Evolutionary conservation across 2,329 filamentous ascomycete species (phyloP).

Genomic region (Monosporascus sp.): DNA sequence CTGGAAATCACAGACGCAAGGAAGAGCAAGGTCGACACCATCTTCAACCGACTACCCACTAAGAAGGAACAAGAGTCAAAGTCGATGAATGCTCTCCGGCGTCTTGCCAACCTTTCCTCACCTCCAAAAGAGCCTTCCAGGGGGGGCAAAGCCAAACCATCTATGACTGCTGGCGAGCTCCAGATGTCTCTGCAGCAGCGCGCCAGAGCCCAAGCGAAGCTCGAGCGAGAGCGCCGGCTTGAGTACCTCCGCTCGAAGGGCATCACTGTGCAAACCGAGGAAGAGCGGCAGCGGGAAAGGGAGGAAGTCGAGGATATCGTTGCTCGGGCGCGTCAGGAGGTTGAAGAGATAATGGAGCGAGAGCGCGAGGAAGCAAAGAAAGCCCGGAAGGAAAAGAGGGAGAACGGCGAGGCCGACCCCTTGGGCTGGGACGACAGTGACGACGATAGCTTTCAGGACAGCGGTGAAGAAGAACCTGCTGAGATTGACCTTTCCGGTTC

Average conservation of each 20-base stretch:
- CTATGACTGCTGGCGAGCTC: constrained; percentile 65
- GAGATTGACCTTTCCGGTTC: constrained; percentile 29
- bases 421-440: constrained; percentile 53
- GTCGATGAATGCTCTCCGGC: constrained; percentile 63
- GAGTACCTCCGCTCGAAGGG: constrained; percentile 74
- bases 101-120: constrained; percentile 66
- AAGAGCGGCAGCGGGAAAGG: constrained; percentile 79
- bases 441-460: constrained; percentile 30
- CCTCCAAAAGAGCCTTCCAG: constrained; percentile 47
- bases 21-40: constrained; percentile 49
- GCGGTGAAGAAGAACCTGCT: constrained; percentile 39
- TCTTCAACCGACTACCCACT: constrained; percentile 65
- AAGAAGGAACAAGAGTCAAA: constrained; percentile 57
- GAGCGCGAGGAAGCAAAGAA: constrained; percentile 72
- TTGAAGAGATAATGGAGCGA: constrained; percentile 67
- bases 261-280: constrained; percentile 73
- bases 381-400: constrained; percentile 40
- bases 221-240: constrained; percentile 71
- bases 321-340: constrained; percentile 76
- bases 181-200: constrained; percentile 62
- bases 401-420: constrained; percentile 41
- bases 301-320: constrained; percentile 84
- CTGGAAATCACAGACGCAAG: constrained; percentile 54
- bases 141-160: constrained; percentile 38
- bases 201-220: constrained; percentile 72